Conservation (phyloP, 2,329 filamentous ascomycete genomes). For the Pyrenochaeta sp. region DNA sequence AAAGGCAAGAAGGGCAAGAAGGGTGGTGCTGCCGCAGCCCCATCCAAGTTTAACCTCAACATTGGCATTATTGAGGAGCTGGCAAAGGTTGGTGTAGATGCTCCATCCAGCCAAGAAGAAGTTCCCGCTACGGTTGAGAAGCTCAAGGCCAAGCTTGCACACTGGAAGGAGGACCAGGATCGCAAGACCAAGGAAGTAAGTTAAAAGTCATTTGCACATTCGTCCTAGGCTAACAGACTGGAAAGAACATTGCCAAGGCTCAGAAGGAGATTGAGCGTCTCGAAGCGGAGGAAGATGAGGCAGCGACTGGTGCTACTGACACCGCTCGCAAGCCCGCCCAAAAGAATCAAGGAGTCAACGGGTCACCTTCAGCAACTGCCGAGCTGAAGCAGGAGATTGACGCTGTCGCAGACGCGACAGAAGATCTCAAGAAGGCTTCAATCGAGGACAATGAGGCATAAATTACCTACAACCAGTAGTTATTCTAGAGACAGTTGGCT, state of each 20-base stretch:
- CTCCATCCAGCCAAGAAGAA: conserved; percentile 85
- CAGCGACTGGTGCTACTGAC: conserved; percentile 61
- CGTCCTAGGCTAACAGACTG: conserved; percentile 17
- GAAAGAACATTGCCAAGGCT: conserved; percentile 92
- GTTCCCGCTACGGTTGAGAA: conserved; percentile 83
- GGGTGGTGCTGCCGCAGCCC: conserved; percentile 66
- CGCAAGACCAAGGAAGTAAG: conserved; percentile 89
- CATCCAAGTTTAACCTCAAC: conserved; percentile 79
- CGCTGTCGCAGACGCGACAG: conserved; percentile 64
- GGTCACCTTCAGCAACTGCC: conserved; percentile 58
- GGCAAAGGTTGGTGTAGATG: conserved; percentile 80
- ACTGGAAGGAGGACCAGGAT: conserved; percentile 92
- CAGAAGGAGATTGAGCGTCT: conserved; percentile 93
- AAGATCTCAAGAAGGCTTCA: conserved; percentile 67
- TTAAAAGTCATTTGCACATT: conserved; percentile 16
- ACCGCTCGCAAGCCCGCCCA: conserved; percentile 61
- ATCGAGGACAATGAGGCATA: conserved; percentile 61
- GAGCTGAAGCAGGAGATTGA: conserved; percentile 66
- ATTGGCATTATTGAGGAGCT: conserved; percentile 93
- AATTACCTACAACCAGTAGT: conserved; percentile 6
- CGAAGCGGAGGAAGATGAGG: conserved; percentile 71
- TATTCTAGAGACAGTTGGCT: conserved; percentile 10
- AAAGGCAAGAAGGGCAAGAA: conserved; percentile 91
- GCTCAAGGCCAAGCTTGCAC: conserved; percentile 86
- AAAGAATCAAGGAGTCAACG: conserved; percentile 62